These are phyloP conservation scores for Apiotrichum laibachii DNA, from an alignment of 1,284 basidiomycete species.

Conservation along the genomic window DNA sequence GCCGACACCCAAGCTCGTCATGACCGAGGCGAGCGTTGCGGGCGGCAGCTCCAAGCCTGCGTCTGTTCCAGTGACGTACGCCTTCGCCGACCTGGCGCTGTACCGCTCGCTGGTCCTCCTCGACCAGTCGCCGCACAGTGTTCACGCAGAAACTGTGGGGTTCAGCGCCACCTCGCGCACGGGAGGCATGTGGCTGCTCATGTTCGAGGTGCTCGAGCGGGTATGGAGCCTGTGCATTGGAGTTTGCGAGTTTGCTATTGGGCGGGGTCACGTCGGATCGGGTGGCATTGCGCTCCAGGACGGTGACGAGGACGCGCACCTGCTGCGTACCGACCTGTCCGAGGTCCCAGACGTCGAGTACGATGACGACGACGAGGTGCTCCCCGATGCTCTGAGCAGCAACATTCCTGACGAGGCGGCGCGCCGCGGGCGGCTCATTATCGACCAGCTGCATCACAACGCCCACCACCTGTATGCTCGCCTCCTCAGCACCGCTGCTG, in stretches of 20 bases:
- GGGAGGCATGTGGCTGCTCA: slow-evolving; percentile 39
- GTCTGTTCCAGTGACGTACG: slow-evolving; percentile 27
- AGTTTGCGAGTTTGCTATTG: slow-evolving; percentile 47
- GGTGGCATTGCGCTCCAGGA: slow-evolving; percentile 29
- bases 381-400: background rate
- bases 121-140: slow-evolving; percentile 31
- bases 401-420: slow-evolving; percentile 26
- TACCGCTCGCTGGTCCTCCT: slow-evolving; percentile 42
- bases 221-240: slow-evolving; percentile 43
- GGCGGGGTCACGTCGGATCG: slow-evolving; percentile 26
- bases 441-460: slow-evolving; percentile 44
- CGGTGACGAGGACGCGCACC: slow-evolving; percentile 37
- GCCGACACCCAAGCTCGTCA: slow-evolving; percentile 1
- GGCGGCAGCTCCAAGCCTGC: slow-evolving; percentile 7
- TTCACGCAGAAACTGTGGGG: slow-evolving; percentile 22
- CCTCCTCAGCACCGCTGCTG: slow-evolving; percentile 19
- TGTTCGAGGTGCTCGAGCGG: slow-evolving; percentile 38
- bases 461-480: slow-evolving; percentile 39
- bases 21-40: background rate
- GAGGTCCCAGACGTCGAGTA: slow-evolving; percentile 13
- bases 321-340: slow-evolving; percentile 21
- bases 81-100: slow-evolving; percentile 39
- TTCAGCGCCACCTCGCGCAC: slow-evolving; percentile 18
- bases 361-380: slow-evolving; percentile 7
- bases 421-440: slow-evolving; percentile 34